Percentiles rank a stretch among this genome's conserved stretches.
Conservation (phyloP, 257 asterid genomes). For the Plantago ovata region DNA sequence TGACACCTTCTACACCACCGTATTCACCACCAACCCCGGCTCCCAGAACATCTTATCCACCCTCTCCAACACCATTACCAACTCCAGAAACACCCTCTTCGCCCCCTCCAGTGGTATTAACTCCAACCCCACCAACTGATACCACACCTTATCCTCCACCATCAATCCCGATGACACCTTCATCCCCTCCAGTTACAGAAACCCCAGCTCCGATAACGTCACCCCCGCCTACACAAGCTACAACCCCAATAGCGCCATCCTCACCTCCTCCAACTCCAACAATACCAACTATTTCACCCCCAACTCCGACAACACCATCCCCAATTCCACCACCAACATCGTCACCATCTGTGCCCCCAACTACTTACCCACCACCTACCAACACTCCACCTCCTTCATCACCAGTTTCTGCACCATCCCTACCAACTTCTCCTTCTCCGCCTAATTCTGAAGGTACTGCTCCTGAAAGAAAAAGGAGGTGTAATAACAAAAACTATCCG, state of each 20-base stretch:
- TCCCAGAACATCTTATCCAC: no score
- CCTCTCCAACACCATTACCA: background rate
- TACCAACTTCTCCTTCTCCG: slow-evolving; percentile 10
- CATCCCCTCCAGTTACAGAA: no score
- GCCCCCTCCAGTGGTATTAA: background rate
- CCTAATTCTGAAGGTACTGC: slow-evolving; percentile 15
- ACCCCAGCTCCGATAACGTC: no score
- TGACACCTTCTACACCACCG: slow-evolving; percentile 10
- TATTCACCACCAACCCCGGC: background rate
- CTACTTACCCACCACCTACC: background rate
- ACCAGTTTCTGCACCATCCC: background rate
- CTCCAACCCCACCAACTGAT: background rate
- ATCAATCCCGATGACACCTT: background rate
- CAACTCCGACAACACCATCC: background rate
- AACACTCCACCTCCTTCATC: background rate
- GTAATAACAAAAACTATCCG: slow-evolving; percentile 33
- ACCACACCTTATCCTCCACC: slow-evolving; percentile 10
- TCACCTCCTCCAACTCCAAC: slow-evolving; percentile 4
- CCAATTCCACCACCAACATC: slow-evolving; percentile 1
- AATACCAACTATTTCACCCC: no score
- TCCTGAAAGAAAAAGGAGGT: slow-evolving; percentile 29
- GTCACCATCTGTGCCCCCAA: slow-evolving; percentile 5
- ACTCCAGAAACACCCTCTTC: slow-evolving; percentile 8
- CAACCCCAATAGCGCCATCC: no score
- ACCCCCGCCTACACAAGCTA: no score